phyloP scores from a whole-genome alignment of 2,329 filamentous ascomycete genomes.

The Botrytis galanthina region DNA sequence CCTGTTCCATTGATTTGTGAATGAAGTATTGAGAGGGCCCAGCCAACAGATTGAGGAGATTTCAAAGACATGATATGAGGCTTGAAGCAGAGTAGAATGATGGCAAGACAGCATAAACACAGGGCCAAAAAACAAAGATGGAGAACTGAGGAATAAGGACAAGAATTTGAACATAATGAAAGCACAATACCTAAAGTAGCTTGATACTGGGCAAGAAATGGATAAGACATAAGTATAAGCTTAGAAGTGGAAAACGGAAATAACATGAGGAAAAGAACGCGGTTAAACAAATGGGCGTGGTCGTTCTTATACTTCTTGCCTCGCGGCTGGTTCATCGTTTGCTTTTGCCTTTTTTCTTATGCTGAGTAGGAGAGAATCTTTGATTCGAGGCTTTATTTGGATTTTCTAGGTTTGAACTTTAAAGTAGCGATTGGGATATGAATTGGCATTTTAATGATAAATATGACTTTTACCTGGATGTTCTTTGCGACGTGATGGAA shows the following conservation, averaged over 20 bases:
- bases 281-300: constrained; percentile 13
- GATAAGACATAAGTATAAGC: background rate
- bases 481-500: background rate
- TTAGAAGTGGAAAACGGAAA: constrained; percentile 18
- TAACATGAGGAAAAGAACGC: constrained; percentile 23
- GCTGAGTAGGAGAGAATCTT: background rate
- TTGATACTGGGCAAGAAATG: background rate
- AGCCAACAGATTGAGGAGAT: too few relatives aligned
- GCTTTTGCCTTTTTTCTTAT: background rate
- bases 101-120: background rate
- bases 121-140: background rate
- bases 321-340: constrained; percentile 31
- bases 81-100: background rate
- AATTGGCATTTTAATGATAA: background rate
- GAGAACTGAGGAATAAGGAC: background rate
- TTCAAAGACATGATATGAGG: background rate
- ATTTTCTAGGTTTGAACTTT: background rate
- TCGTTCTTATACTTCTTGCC: constrained; percentile 32
- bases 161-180: background rate
- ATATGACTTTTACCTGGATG: background rate
- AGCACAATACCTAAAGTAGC: background rate
- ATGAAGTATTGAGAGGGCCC: too few relatives aligned
- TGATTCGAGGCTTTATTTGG: constrained; percentile 3
- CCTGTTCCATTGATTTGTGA: background rate
- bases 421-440: background rate